A percentile compares a stretch with the other conserved stretches of the same genome.
Conservation (phyloP, 352 stramenopile species). For the Pelagophyceae sp. region DNA sequence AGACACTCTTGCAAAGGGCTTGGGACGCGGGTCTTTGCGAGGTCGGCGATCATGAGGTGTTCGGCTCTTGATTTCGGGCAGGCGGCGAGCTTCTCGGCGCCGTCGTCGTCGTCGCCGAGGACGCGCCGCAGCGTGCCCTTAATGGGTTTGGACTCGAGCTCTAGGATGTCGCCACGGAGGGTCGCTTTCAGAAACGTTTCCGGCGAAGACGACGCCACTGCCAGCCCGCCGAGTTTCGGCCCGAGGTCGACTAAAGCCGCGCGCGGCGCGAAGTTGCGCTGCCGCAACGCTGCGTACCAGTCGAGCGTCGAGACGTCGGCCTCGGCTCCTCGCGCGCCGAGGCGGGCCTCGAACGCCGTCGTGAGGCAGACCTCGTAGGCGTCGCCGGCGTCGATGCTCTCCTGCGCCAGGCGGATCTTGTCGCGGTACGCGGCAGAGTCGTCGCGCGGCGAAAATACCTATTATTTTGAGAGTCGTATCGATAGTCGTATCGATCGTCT, state of each 20-base stretch:
- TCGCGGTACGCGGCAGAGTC: not conserved
- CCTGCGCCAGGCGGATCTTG: not conserved
- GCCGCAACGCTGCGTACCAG: constrained; percentile 74
- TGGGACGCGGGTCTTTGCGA: too few species aligned
- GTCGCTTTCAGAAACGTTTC: constrained; percentile 78
- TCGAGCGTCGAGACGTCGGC: too few species aligned
- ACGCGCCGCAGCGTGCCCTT: constrained; percentile 80
- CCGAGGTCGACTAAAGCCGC: constrained; percentile 75
- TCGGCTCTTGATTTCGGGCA: constrained; percentile 86
- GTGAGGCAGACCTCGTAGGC: constrained; percentile 93
- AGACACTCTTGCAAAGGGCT: too few species aligned
- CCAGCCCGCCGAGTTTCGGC: constrained; percentile 46
- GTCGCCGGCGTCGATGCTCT: constrained; percentile 54
- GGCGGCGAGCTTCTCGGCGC: constrained; percentile 47
- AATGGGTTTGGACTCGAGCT: constrained; percentile 92
- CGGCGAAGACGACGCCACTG: constrained; percentile 87
- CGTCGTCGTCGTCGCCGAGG: constrained; percentile 33
- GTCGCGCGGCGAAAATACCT: constrained; percentile 12
- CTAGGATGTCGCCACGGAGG: constrained; percentile 46
- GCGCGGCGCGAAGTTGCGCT: constrained; percentile 85
- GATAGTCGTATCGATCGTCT: too few species aligned
- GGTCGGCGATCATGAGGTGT: constrained; percentile 96
- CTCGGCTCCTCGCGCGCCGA: too few species aligned
- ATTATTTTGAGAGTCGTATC: too few species aligned
- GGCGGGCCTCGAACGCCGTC: constrained; percentile 75